phyloP scores from a whole-genome alignment of 176 grass and related monocot genomes.

The Aechmea fasciata region DNA sequence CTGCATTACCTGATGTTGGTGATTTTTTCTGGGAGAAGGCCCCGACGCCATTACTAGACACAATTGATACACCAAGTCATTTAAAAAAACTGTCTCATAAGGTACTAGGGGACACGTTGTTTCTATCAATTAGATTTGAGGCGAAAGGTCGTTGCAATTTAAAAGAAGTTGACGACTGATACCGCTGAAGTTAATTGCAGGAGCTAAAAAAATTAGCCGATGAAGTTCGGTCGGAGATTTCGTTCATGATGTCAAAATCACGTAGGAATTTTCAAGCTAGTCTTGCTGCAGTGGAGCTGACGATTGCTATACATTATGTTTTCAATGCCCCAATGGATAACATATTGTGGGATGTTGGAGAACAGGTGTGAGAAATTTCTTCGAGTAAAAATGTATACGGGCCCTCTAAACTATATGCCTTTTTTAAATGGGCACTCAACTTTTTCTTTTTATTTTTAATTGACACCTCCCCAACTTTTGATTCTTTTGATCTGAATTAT shows the following conservation, averaged over 20 bases:
- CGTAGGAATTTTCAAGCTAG: slow-evolving; percentile 30
- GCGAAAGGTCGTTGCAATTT: neutral
- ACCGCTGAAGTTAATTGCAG: slow-evolving; percentile 19
- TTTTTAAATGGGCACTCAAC: too few relatives aligned
- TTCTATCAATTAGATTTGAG: neutral
- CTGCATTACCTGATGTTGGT: slow-evolving; percentile 38
- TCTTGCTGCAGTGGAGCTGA: slow-evolving; percentile 44
- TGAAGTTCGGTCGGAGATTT: slow-evolving; percentile 69
- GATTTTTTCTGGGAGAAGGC: slow-evolving; percentile 79
- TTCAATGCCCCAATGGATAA: slow-evolving; percentile 73
- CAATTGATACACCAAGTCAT: slow-evolving; percentile 48
- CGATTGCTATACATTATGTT: slow-evolving; percentile 63
- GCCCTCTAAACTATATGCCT: too few relatives aligned
- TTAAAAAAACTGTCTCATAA: slow-evolving; percentile 75
- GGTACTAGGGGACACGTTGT: slow-evolving; percentile 22
- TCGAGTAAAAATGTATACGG: too few relatives aligned
- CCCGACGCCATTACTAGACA: slow-evolving; percentile 61
- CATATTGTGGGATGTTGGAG: slow-evolving; percentile 79
- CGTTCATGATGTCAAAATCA: slow-evolving; percentile 55
- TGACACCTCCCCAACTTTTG: too few relatives aligned
- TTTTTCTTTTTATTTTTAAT: too few relatives aligned
- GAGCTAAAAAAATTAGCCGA: slow-evolving; percentile 57
- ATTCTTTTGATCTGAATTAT: too few relatives aligned
- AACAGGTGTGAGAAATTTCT: slow-evolving; percentile 27
- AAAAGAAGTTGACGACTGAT: slow-evolving; percentile 8